phyloP scores from a whole-genome alignment of 2,329 filamentous ascomycete species.

The Neobulgaria alba region DNA sequence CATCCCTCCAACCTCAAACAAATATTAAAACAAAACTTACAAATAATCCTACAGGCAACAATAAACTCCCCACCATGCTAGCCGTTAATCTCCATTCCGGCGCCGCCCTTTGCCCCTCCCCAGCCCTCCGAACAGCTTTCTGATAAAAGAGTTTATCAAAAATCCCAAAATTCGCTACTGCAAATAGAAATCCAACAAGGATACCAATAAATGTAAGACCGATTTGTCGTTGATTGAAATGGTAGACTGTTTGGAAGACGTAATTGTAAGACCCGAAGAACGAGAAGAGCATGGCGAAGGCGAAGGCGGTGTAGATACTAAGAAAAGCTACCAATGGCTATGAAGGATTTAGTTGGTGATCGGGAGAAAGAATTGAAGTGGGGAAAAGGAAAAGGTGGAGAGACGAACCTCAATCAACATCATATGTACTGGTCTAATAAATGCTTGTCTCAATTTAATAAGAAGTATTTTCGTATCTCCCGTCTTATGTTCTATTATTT shows the following conservation, averaged over 20 bases:
- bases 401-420: constrained; percentile 46
- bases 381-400: constrained; percentile 7
- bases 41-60: constrained; percentile 22
- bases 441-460: constrained; percentile 18
- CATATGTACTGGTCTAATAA: constrained; percentile 46
- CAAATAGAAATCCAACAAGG: constrained; percentile 20
- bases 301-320: constrained; percentile 41
- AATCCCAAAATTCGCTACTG: constrained; percentile 31
- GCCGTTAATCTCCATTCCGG: constrained; percentile 51
- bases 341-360: constrained; percentile 35
- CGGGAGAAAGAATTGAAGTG: constrained; percentile 1
- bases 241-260: constrained; percentile 38
- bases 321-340: constrained; percentile 43
- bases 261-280: constrained; percentile 49
- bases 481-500: constrained; percentile 8
- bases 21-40: not conserved
- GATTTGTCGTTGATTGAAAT: constrained; percentile 32
- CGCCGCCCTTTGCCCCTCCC: constrained; percentile 26
- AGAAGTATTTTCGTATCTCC: constrained; percentile 16
- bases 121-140: constrained; percentile 19
- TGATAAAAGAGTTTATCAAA: constrained; percentile 46
- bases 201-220: constrained; percentile 23
- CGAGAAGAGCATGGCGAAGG: constrained; percentile 44
- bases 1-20: no score
- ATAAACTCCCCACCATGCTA: constrained; percentile 40